phyloP scores from a whole-genome alignment of 2,329 filamentous ascomycete species.

The Atkinsonella texensis region DNA sequence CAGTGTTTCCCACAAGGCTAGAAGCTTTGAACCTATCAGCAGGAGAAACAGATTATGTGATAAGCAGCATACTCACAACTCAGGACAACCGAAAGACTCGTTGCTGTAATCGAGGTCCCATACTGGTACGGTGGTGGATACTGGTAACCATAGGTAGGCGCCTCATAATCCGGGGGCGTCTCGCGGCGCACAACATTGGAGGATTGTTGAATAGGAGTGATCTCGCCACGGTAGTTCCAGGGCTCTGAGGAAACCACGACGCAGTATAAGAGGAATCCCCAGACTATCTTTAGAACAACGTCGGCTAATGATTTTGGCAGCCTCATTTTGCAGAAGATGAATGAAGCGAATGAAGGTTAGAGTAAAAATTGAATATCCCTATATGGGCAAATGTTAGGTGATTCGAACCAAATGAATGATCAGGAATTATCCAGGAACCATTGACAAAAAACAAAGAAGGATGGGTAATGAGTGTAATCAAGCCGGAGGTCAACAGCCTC shows the following conservation, averaged over 20 bases:
- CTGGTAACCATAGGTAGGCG: conserved; percentile 10
- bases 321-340: neutral
- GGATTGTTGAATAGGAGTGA: neutral
- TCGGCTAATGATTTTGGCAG: neutral
- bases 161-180: conserved; percentile 7
- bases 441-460: neutral
- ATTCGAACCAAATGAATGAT: neutral
- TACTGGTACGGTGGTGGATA: conserved; percentile 11
- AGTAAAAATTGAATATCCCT: neutral
- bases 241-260: neutral
- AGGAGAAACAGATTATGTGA: neutral
- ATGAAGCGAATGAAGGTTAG: neutral
- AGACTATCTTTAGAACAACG: neutral
- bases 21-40: neutral
- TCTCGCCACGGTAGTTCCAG: neutral
- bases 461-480: neutral
- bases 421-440: conserved; percentile 3
- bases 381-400: neutral
- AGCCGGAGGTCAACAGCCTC: neutral
- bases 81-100: neutral
- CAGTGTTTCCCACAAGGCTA: neutral
- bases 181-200: conserved; percentile 5
- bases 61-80: conserved; percentile 6
- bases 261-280: conserved; percentile 6
- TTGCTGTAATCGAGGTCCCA: conserved; percentile 7